These are phyloP conservation scores for Orbilia javanica DNA, from an alignment of 2,329 filamentous ascomycete species.

Conservation along the genomic window DNA sequence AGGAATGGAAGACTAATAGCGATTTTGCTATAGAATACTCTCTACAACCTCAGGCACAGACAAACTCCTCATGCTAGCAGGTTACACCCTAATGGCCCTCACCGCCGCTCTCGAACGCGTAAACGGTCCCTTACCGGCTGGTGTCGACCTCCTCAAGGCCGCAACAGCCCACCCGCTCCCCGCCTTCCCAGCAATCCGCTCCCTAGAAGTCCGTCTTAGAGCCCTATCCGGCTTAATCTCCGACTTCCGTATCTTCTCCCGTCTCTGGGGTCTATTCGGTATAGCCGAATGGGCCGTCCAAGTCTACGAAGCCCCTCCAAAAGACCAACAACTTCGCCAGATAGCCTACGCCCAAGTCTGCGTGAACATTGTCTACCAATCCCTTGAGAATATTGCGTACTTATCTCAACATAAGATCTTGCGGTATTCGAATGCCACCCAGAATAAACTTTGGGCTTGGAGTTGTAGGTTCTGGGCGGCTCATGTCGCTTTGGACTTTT, in stretches of 20 bases:
- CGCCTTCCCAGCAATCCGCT: constrained; percentile 69
- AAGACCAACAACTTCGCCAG: constrained; percentile 67
- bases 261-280: constrained; percentile 81
- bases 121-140: constrained; percentile 71
- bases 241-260: constrained; percentile 78
- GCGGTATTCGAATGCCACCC: constrained; percentile 70
- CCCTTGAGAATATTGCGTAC: constrained; percentile 85
- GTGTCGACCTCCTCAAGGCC: constrained; percentile 69
- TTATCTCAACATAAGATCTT: constrained; percentile 80
- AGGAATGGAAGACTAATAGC: background rate
- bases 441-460: constrained; percentile 76
- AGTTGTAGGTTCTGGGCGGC: constrained; percentile 83
- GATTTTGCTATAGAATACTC: constrained; percentile 70
- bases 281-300: constrained; percentile 76
- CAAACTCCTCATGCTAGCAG: constrained; percentile 75
- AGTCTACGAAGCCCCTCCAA: constrained; percentile 63
- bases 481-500: constrained; percentile 81
- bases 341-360: constrained; percentile 78
- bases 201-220: constrained; percentile 69
- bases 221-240: constrained; percentile 75
- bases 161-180: constrained; percentile 65
- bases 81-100: constrained; percentile 75
- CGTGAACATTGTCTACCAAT: constrained; percentile 78
- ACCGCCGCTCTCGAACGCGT: constrained; percentile 71
- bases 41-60: constrained; percentile 78